phyloP scores from a whole-genome alignment of 73 alveolate species.

The Paramecium caudatum region DNA sequence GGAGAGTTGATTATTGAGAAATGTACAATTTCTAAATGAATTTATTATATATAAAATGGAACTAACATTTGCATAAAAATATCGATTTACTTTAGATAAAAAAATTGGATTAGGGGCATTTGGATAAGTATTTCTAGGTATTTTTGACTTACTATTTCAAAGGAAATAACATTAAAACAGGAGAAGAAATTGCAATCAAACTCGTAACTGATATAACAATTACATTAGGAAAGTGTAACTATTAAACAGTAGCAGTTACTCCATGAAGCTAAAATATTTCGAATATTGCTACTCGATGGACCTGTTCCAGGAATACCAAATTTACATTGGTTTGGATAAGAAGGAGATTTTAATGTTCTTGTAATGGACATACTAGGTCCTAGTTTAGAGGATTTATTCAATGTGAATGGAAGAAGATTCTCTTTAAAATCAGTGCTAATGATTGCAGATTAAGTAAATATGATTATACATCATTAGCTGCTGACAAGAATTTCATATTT shows the following conservation, averaged over 20 bases:
- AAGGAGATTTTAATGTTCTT: conserved; percentile 98
- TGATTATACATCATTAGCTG: conserved; percentile 80
- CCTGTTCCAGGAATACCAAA: conserved; percentile 89
- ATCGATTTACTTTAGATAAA: conserved; percentile 71
- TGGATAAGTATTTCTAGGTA: conserved; percentile 77
- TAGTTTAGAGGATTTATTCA: conserved; percentile 94
- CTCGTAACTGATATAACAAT: conserved; percentile 75
- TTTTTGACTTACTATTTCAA: not conserved
- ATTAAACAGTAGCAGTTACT: conserved; percentile 82
- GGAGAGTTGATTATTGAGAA: conserved; percentile 74
- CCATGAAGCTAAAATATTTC: conserved; percentile 85
- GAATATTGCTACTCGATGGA: conserved; percentile 77
- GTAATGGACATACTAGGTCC: conserved; percentile 99
- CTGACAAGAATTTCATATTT: conserved; percentile 92
- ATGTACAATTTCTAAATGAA: conserved; percentile 64
- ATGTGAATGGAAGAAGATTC: conserved; percentile 90
- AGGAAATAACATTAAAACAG: conserved; percentile 83
- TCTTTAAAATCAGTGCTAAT: conserved; percentile 90
- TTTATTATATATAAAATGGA: conserved; percentile 7
- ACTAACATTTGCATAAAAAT: conserved; percentile 59
- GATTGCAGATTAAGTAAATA: conserved; percentile 87
- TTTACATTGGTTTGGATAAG: conserved; percentile 94
- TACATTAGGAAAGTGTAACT: conserved; percentile 68
- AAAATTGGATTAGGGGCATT: conserved; percentile 82
- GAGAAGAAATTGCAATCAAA: conserved; percentile 87